A percentile compares a stretch with the other conserved stretches of the same genome.
These are phyloP conservation scores for Candida railenensis DNA, from an alignment of 805 yeast genomes.

Conservation along the genomic window DNA sequence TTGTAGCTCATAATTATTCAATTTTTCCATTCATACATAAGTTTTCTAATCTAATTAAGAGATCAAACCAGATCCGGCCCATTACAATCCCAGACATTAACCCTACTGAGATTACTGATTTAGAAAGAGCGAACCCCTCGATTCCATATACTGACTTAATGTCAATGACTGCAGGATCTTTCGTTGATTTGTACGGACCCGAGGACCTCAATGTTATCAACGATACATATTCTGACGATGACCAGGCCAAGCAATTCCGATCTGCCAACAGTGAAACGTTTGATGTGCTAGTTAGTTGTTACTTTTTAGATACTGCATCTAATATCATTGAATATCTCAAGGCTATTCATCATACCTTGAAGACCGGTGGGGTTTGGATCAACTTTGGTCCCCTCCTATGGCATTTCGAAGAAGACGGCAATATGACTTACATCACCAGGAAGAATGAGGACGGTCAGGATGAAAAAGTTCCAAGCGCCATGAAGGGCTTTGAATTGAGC, in stretches of 20 bases:
- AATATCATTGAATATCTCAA: slow-evolving; percentile 58
- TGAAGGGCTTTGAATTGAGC: slow-evolving; percentile 59
- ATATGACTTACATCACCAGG: slow-evolving; percentile 17
- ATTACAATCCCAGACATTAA: slow-evolving; percentile 53
- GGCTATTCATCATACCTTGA: slow-evolving; percentile 46
- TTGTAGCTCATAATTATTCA: slow-evolving; percentile 35
- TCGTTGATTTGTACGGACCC: slow-evolving; percentile 66
- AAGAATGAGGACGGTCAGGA: slow-evolving; percentile 20
- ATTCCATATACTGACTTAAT: slow-evolving; percentile 51
- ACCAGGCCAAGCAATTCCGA: slow-evolving; percentile 42
- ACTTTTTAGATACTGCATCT: slow-evolving; percentile 63
- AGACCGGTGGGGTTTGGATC: slow-evolving; percentile 52
- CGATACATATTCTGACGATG: slow-evolving; percentile 36
- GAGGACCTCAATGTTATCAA: slow-evolving; percentile 26
- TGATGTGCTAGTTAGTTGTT: slow-evolving; percentile 53
- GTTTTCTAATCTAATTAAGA: slow-evolving; percentile 42
- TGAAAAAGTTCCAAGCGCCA: slow-evolving; percentile 29
- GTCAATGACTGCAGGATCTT: slow-evolving; percentile 75
- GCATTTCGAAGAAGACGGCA: slow-evolving; percentile 63
- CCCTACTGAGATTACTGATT: slow-evolving; percentile 36
- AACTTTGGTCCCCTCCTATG: slow-evolving; percentile 70
- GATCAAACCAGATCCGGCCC: slow-evolving; percentile 50
- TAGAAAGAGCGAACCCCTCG: slow-evolving; percentile 32
- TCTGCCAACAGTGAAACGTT: slow-evolving; percentile 33
- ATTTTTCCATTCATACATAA: slow-evolving; percentile 58